These are phyloP conservation scores for Hyaloscypha bicolor DNA, from an alignment of 495 filamentous ascomycete genomes.

Conservation along the genomic window DNA sequence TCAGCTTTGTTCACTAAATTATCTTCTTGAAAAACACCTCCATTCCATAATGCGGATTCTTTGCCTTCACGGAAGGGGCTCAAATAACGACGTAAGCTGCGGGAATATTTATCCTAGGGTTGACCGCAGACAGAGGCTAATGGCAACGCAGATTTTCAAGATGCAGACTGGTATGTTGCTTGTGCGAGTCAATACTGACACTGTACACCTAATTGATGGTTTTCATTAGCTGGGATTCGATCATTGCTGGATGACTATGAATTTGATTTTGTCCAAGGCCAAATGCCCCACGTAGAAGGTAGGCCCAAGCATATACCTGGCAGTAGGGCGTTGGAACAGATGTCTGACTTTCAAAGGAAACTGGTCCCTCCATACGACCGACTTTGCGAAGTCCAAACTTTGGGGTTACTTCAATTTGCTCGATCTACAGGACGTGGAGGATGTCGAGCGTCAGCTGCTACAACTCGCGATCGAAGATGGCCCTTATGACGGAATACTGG, in stretches of 20 bases:
- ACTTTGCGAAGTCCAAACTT: slow-evolving; percentile 10
- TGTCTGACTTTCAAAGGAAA: slow-evolving; percentile 7
- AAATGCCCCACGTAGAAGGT: slow-evolving; percentile 14
- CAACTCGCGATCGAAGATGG: slow-evolving; percentile 33
- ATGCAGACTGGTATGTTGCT: slow-evolving; percentile 7
- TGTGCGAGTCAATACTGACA: not conserved
- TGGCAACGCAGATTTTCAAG: slow-evolving; percentile 9
- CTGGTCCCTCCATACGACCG: slow-evolving; percentile 11
- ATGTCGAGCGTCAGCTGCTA: slow-evolving; percentile 16
- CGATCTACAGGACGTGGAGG: slow-evolving; percentile 5
- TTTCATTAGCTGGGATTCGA: slow-evolving; percentile 9
- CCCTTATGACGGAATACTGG: slow-evolving; percentile 42
- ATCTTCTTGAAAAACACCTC: not conserved
- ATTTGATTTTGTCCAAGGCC: slow-evolving; percentile 11
- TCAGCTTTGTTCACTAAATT: not conserved
- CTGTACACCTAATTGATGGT: not conserved
- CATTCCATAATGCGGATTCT: slow-evolving; percentile 11
- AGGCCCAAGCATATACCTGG: not conserved
- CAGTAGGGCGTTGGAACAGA: not conserved
- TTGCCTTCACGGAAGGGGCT: slow-evolving; percentile 14
- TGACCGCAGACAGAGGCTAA: not conserved
- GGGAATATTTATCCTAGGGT: not conserved
- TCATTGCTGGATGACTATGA: slow-evolving; percentile 14
- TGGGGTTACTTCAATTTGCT: slow-evolving; percentile 12
- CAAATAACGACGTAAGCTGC: slow-evolving; percentile 12